These are phyloP conservation scores for Effrenium voratum DNA, from an alignment of 73 alveolate species.

Conservation along the genomic window DNA sequence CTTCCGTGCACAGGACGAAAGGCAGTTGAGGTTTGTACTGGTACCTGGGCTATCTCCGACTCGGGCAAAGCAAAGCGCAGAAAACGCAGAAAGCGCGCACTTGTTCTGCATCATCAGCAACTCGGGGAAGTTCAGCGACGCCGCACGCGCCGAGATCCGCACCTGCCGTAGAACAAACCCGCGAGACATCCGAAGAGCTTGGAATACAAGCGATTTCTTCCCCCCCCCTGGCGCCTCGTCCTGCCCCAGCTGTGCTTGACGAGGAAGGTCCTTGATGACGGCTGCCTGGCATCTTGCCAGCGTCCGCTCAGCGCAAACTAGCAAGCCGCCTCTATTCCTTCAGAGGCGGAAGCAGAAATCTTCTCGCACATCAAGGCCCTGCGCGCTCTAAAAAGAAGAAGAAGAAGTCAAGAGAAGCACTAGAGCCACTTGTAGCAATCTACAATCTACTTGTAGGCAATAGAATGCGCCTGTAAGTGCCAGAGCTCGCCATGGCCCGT, in stretches of 20 bases:
- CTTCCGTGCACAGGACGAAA: conserved; percentile 87
- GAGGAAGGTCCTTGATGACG: conserved; percentile 55
- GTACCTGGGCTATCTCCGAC: conserved; percentile 12
- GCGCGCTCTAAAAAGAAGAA: neutral
- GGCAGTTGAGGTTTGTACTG: conserved; percentile 93
- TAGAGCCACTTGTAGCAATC: no score
- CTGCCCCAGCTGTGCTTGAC: conserved; percentile 36
- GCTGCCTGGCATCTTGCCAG: conserved; percentile 15
- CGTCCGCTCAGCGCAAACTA: neutral
- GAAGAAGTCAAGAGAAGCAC: no score
- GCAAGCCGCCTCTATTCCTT: conserved; percentile 53
- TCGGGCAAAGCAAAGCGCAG: neutral
- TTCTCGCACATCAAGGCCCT: conserved; percentile 91
- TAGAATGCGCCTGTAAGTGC: conserved; percentile 5
- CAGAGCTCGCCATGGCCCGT: neutral
- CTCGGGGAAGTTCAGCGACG: conserved; percentile 90
- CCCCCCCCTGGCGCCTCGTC: conserved; percentile 31
- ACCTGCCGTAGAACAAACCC: conserved; percentile 20
- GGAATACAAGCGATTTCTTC: neutral
- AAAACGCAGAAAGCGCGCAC: neutral
- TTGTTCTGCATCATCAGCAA: conserved; percentile 92
- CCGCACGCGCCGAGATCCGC: conserved; percentile 84
- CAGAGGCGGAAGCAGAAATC: conserved; percentile 53
- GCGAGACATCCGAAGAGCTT: neutral
- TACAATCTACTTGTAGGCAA: neutral